These are phyloP conservation scores for Nepenthes gracilis DNA, from an alignment of 148 eudicot genomes.

Conservation along the genomic window DNA sequence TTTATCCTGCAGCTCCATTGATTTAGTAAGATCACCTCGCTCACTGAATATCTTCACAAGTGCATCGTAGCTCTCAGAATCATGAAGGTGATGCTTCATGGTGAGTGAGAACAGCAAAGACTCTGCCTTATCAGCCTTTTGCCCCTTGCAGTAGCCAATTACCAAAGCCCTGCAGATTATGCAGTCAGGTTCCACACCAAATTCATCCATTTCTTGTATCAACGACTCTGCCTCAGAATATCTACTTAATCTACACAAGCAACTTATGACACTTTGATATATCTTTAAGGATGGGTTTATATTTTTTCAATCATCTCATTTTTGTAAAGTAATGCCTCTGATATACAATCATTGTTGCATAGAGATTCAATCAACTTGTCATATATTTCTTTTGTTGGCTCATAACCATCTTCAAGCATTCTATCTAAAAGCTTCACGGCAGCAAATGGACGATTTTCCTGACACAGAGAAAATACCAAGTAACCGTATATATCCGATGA, in stretches of 20 bases:
- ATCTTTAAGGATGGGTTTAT: constrained; percentile 30
- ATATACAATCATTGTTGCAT: constrained; percentile 30
- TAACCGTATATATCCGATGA: constrained; percentile 30
- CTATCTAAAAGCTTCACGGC: constrained; percentile 53
- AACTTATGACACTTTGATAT: constrained; percentile 42
- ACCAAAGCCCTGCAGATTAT: constrained; percentile 50
- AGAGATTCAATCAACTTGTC: constrained; percentile 49
- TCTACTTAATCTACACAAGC: constrained; percentile 41
- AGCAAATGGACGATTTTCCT: constrained; percentile 49
- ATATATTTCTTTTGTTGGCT: constrained; percentile 35
- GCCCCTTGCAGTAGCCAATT: constrained; percentile 40
- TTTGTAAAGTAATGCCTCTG: constrained; percentile 51
- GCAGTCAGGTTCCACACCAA: constrained; percentile 35
- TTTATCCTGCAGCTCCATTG: constrained; percentile 62
- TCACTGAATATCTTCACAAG: constrained; percentile 38
- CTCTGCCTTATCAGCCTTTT: constrained; percentile 39
- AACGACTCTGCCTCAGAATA: constrained; percentile 44
- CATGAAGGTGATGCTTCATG: constrained; percentile 35
- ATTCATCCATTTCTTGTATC: constrained; percentile 52
- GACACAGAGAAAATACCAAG: constrained; percentile 47
- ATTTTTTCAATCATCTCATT: constrained; percentile 31
- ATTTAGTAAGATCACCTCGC: constrained; percentile 26
- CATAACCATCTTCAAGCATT: constrained; percentile 43
- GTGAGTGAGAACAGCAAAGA: constrained; percentile 39
- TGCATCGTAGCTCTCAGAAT: constrained; percentile 47